Base-by-base conservation (phyloP, 2,329 filamentous ascomycete genomes). In the Fusarium zealandicum region DNA sequence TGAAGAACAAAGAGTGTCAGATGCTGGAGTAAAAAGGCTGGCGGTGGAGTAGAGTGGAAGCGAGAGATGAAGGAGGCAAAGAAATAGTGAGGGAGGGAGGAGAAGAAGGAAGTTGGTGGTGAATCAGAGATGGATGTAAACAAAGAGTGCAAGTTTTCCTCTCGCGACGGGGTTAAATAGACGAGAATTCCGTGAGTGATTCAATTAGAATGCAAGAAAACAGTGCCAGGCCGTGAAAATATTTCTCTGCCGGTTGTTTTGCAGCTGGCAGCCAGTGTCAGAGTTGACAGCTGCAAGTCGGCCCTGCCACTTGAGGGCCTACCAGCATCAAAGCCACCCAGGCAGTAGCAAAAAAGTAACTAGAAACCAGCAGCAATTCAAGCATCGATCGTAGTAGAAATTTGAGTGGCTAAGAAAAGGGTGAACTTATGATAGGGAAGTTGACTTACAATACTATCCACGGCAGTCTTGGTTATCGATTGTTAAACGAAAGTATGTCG, bases 61-160 rank as follows among this genome's bases (percentile, higher is more conserved):
- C 33, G 57, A 57, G 41, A 40, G 64, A 47, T 37, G 41, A 36
- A 17, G 55, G 43, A 50, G 45, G 38, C 43, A 51, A 53, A 32
- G 49, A 54, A 52, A 49, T 52, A 54, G 46, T 48, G 27, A 18
- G 20, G 30, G 27, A 18, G 20, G 30, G 33, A 46, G 45, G 38
- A 28, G 28, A 31, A 38, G 43, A 30, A 20, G 11, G 16, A 25
- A 25, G 22, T 7, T 31, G 18, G n/a, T 8, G 28, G 33, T 60
- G 59, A 63, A 45, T 53, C 42, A 36, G 37, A 22, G 47, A 59
- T 37, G 22, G 43, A 58, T 49, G 35, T 48, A 67, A 63, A 40
- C 17, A 52, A 51, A 45, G 30, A 27, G 25, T 22, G 17, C 32
- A 46, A 28, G 13, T 48, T 22, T 45, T 55, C 20, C 27, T 49